Evolutionary conservation across 495 filamentous ascomycete species (phyloP).

Genomic region (Podospora didyma): DNA sequence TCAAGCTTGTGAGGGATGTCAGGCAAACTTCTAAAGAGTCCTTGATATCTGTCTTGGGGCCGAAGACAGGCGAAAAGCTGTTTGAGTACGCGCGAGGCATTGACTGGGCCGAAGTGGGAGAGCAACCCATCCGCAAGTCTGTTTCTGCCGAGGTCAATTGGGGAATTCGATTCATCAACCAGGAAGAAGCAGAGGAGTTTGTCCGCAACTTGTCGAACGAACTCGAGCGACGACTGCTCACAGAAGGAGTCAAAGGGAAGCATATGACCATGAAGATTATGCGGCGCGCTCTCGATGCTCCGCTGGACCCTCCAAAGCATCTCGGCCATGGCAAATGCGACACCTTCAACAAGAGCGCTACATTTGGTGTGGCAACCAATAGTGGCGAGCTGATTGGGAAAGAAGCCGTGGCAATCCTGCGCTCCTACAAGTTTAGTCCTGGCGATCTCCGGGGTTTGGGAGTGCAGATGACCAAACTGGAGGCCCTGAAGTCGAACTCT

Average conservation of each 20-base stretch:
- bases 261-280: slow-evolving; percentile 92
- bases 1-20: slow-evolving; percentile 78
- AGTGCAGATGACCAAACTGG: slow-evolving; percentile 86
- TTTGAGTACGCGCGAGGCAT: slow-evolving; percentile 90
- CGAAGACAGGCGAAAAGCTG: slow-evolving; percentile 88
- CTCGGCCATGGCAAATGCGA: slow-evolving; percentile 95
- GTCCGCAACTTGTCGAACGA: slow-evolving; percentile 78
- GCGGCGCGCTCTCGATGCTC: slow-evolving; percentile 78
- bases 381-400: slow-evolving; percentile 63
- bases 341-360: slow-evolving; percentile 78
- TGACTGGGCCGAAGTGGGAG: slow-evolving; percentile 81
- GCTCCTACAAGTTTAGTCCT: slow-evolving; percentile 77
- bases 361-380: slow-evolving; percentile 80
- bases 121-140: slow-evolving; percentile 74
- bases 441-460: slow-evolving; percentile 89
- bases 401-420: slow-evolving; percentile 78
- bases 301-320: slow-evolving; percentile 89
- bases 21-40: slow-evolving; percentile 70
- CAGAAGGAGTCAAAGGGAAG: slow-evolving; percentile 79
- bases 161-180: slow-evolving; percentile 90
- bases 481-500: slow-evolving; percentile 59
- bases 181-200: slow-evolving; percentile 88
- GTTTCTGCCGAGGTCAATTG: slow-evolving; percentile 97
- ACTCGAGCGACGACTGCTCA: slow-evolving; percentile 70
- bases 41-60: slow-evolving; percentile 68